Evolutionary conservation across 768 basidiomycete genomes (phyloP).

Genomic region (Floccularia luteovirens): DNA sequence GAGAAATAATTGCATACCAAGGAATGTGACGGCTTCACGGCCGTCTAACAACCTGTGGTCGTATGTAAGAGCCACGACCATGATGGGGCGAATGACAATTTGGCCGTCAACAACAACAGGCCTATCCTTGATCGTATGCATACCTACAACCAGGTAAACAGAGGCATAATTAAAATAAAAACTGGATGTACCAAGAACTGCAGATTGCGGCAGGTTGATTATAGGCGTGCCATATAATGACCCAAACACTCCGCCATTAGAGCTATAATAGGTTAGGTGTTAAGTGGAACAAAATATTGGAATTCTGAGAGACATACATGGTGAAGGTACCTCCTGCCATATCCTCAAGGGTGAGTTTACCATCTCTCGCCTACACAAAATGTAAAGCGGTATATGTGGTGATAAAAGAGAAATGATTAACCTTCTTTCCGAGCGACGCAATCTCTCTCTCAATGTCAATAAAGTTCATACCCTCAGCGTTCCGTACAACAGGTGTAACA

Average conservation of each 20-base stretch:
- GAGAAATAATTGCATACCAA: constrained; percentile 51
- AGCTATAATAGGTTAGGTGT: constrained; percentile 37
- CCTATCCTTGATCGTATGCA: constrained; percentile 92
- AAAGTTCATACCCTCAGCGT: constrained; percentile 81
- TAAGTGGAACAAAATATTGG: constrained; percentile 4
- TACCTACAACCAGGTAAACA: constrained; percentile 35
- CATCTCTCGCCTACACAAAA: constrained; percentile 63
- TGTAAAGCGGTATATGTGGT: constrained; percentile 3
- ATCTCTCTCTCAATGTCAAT: constrained; percentile 93
- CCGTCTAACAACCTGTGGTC: constrained; percentile 96
- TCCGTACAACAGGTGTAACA: constrained; percentile 93
- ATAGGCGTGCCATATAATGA: constrained; percentile 98
- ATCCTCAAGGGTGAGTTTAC: constrained; percentile 94
- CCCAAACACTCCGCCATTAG: constrained; percentile 98
- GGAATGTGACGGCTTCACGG: constrained; percentile 94
- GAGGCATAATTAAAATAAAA: not conserved
- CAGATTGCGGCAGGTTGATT: constrained; percentile 93
- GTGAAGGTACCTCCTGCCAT: constrained; percentile 99
- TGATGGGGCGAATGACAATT: constrained; percentile 95
- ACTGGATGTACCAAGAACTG: constrained; percentile 66
- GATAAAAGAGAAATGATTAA: constrained; percentile 12
- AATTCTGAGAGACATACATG: constrained; percentile 56
- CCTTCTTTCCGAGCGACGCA: constrained; percentile 85
- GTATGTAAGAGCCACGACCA: constrained; percentile 91
- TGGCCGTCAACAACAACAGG: constrained; percentile 90